These are phyloP conservation scores for Puya raimondii DNA, from an alignment of 176 grass and related monocot genomes.

Conservation along the genomic window DNA sequence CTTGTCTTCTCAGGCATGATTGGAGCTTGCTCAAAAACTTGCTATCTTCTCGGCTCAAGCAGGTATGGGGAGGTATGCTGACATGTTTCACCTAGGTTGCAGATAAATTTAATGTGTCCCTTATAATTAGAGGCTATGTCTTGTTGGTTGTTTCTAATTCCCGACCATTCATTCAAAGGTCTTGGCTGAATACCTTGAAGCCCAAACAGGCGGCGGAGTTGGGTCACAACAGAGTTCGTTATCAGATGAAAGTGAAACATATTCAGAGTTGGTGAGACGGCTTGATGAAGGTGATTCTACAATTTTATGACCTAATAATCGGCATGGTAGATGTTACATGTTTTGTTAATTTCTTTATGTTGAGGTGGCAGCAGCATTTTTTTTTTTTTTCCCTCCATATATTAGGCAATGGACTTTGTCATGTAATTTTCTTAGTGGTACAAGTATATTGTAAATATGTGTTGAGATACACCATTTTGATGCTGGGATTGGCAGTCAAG, in stretches of 20 bases:
- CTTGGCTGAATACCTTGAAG: conserved; percentile 73
- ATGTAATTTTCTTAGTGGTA: too few relatives aligned
- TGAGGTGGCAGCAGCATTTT: too few relatives aligned
- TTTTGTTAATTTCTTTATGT: not conserved
- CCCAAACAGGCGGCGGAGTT: conserved; percentile 23
- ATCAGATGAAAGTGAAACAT: conserved; percentile 42
- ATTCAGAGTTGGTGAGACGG: conserved; percentile 50
- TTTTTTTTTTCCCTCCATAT: too few relatives aligned
- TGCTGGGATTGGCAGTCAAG: too few relatives aligned
- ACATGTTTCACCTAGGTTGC: conserved; percentile 26
- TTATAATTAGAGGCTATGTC: conserved; percentile 5
- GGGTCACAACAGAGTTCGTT: conserved; percentile 40
- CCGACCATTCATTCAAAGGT: conserved; percentile 37
- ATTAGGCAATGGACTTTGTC: too few relatives aligned
- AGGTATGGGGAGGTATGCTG: conserved; percentile 76
- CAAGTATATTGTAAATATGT: too few relatives aligned
- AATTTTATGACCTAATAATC: not conserved
- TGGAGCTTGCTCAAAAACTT: conserved; percentile 73
- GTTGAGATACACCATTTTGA: too few relatives aligned
- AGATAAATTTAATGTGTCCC: conserved; percentile 5
- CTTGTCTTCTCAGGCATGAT: conserved; percentile 55
- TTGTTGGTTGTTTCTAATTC: conserved; percentile 17
- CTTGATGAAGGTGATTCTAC: conserved; percentile 74
- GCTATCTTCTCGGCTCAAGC: conserved; percentile 71
- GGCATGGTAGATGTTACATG: not conserved